A percentile compares a stretch with the other conserved stretches of the same genome.
Evolutionary conservation across 108 stramenopile species (phyloP).

Genomic region (Stephanodiscus minutulus): DNA sequence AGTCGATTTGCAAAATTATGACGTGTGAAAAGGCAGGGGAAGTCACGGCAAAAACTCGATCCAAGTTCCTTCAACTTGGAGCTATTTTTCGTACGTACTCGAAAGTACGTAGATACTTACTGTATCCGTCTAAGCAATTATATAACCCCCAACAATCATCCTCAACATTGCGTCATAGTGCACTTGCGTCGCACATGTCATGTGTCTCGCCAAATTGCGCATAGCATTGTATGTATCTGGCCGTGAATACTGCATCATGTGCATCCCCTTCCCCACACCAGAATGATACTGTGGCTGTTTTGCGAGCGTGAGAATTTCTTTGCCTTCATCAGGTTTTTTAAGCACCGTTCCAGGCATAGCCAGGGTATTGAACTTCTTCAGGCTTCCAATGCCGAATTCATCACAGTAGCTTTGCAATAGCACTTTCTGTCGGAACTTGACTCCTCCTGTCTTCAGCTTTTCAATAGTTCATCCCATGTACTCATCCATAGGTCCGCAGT

Average conservation of each 20-base stretch:
- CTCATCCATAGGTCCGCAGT: conserved; percentile 40
- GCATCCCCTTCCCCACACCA: conserved; percentile 43
- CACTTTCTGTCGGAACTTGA: conserved; percentile 56
- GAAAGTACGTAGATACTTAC: too few relatives aligned
- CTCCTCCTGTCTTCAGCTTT: conserved; percentile 5
- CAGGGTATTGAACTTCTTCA: conserved; percentile 22
- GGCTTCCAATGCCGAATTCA: conserved; percentile 22
- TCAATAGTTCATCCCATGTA: conserved; percentile 54
- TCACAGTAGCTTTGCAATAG: conserved; percentile 49
- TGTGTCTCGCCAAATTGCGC: conserved; percentile 29
- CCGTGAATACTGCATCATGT: conserved; percentile 22
- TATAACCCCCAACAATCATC: too few relatives aligned
- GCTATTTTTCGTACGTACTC: too few relatives aligned
- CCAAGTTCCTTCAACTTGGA: too few relatives aligned
- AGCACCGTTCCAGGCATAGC: conserved; percentile 17
- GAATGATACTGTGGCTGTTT: conserved; percentile 22
- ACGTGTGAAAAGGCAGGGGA: too few relatives aligned
- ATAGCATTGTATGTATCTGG: too few relatives aligned
- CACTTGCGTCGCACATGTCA: background rate
- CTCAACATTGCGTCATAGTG: too few relatives aligned
- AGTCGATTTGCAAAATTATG: too few relatives aligned
- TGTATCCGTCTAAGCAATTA: too few relatives aligned
- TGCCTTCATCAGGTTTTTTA: background rate
- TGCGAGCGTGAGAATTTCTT: background rate
- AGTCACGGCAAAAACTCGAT: too few relatives aligned